A percentile compares a stretch with the other conserved stretches of the same genome.
Conservation (phyloP, 208 protist species). For the Leishmania guyanensis region DNA sequence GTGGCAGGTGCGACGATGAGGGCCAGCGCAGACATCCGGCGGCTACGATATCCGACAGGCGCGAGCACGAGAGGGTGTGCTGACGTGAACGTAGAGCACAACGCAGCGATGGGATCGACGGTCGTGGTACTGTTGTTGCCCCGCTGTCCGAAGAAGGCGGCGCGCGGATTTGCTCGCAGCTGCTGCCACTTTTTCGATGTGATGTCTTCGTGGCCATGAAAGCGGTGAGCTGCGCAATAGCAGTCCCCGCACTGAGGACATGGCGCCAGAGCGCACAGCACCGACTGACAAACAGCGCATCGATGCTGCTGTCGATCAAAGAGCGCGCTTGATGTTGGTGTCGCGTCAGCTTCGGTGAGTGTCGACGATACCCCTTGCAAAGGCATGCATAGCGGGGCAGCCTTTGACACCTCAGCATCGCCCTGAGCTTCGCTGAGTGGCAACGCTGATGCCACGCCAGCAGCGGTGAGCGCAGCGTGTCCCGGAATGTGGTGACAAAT, state of each 20-base stretch:
- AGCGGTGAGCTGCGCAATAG: slow-evolving; percentile 68
- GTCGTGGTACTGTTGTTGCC: neutral
- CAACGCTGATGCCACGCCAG: neutral
- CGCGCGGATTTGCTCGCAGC: neutral
- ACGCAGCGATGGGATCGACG: neutral
- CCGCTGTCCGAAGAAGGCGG: neutral
- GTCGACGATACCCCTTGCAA: neutral
- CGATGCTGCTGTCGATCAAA: neutral
- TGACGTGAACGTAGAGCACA: slow-evolving; percentile 34
- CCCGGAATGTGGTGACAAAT: slow-evolving; percentile 39
- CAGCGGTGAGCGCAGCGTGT: neutral
- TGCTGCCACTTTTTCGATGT: neutral
- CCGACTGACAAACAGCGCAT: slow-evolving; percentile 40
- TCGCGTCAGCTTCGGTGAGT: neutral
- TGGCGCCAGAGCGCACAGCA: slow-evolving; percentile 44
- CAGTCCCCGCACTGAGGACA: slow-evolving; percentile 42
- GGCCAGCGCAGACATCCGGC: slow-evolving; percentile 36
- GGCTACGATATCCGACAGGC: slow-evolving; percentile 48
- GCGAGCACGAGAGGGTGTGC: slow-evolving; percentile 37
- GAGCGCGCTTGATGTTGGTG: neutral
- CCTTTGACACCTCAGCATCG: slow-evolving; percentile 1
- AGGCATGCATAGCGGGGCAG: slow-evolving; percentile 14
- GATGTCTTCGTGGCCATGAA: slow-evolving; percentile 52
- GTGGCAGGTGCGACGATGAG: slow-evolving; percentile 15
- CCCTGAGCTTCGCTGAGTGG: neutral